Conservation (phyloP, 2,329 filamentous ascomycete genomes). For the Colletotrichum trifolii region DNA sequence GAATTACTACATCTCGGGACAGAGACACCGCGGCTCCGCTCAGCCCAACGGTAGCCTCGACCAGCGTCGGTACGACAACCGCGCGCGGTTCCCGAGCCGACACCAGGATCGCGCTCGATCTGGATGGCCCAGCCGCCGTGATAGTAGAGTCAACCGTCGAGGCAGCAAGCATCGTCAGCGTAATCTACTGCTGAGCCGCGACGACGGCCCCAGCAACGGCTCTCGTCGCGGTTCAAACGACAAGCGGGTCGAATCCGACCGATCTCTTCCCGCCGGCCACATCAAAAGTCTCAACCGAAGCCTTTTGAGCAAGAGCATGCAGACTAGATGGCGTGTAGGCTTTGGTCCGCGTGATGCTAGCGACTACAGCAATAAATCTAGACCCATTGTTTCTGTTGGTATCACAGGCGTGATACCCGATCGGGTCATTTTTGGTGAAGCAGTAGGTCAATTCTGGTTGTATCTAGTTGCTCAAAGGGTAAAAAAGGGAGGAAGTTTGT, state of each 20-base stretch:
- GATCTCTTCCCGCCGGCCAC: conserved; percentile 75
- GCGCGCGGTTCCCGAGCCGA: too few relatives aligned
- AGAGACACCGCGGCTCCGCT: conserved; percentile 44
- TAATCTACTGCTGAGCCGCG: conserved; percentile 77
- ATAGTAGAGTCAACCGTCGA: conserved; percentile 60
- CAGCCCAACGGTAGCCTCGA: conserved; percentile 53
- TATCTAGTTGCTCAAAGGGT: too few relatives aligned
- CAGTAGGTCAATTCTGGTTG: too few relatives aligned
- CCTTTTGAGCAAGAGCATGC: conserved; percentile 55
- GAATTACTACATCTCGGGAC: conserved; percentile 15
- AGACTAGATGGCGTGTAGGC: conserved; percentile 97
- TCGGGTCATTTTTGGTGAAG: too few relatives aligned
- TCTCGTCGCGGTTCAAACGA: conserved; percentile 53
- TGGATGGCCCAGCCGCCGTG: conserved; percentile 79
- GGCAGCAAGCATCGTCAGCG: conserved; percentile 85
- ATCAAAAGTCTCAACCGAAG: conserved; percentile 97
- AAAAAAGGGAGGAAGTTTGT: too few relatives aligned
- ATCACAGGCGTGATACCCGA: too few relatives aligned
- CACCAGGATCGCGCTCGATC: too few relatives aligned
- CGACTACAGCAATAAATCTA: conserved; percentile 94
- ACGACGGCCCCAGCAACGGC: conserved; percentile 69
- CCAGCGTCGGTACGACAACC: conserved; percentile 70
- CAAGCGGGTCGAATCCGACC: conserved; percentile 87
- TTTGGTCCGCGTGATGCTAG: conserved; percentile 98
- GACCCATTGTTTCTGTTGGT: too few relatives aligned